phyloP scores from a whole-genome alignment of 352 stramenopile genomes.

The Pythium grandisporangium region DNA sequence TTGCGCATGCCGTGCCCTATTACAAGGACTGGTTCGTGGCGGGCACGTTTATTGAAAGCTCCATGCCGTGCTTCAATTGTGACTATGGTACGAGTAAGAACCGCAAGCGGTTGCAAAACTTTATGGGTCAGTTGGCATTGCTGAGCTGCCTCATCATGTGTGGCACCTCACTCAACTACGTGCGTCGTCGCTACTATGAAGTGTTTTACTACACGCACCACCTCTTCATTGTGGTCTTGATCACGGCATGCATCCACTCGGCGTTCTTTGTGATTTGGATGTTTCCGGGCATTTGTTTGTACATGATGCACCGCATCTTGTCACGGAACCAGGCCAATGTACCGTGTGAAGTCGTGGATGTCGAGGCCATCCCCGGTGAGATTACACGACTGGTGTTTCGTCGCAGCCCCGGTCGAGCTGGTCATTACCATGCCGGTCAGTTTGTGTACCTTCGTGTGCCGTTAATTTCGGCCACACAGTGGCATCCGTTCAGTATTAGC shows the following conservation, averaged over 20 bases:
- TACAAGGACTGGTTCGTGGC: conserved; percentile 57
- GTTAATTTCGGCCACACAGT: conserved; percentile 61
- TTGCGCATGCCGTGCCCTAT: conserved; percentile 60
- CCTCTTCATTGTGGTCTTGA: conserved; percentile 76
- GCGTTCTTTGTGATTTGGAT: conserved; percentile 80
- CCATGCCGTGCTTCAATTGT: conserved; percentile 61
- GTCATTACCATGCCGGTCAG: conserved; percentile 76
- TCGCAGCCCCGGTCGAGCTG: conserved; percentile 55
- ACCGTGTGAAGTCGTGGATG: conserved; percentile 66
- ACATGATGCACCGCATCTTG: conserved; percentile 76
- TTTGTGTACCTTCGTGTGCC: conserved; percentile 75
- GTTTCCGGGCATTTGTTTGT: conserved; percentile 72
- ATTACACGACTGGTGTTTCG: conserved; percentile 78
- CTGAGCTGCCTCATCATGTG: conserved; percentile 67
- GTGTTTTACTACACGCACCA: conserved; percentile 87
- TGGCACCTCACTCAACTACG: conserved; percentile 54
- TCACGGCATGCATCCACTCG: conserved; percentile 63
- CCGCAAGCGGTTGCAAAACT: conserved; percentile 64
- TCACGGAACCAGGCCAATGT: conserved; percentile 55
- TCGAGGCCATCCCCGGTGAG: conserved; percentile 76
- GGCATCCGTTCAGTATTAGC: conserved; percentile 83
- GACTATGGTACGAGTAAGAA: conserved; percentile 46
- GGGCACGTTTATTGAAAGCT: conserved; percentile 39
- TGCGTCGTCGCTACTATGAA: conserved; percentile 75
- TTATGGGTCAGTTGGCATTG: conserved; percentile 60